Base-by-base conservation (phyloP, 805 yeast genomes). In the Lachancea thermotolerans region DNA sequence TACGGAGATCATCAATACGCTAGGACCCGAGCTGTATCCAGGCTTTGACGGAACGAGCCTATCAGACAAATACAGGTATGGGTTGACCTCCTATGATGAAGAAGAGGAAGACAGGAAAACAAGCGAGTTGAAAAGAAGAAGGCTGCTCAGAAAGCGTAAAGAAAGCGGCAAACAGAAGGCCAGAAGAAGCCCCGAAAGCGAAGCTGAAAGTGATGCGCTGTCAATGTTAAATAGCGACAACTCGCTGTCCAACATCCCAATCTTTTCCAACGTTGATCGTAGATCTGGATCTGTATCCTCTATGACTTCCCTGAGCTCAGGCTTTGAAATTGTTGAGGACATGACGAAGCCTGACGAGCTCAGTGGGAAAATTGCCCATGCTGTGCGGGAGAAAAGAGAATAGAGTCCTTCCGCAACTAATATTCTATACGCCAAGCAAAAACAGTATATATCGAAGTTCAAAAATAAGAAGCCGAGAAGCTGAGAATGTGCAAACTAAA, bases 21-120 rank as follows among this genome's bases (percentile, higher is more conserved):
- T 81, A 47, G 98, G 97, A 0, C 93, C 95, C 4, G 77, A 81
- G 57, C 65, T 93, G 44, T 90, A 81, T 72, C 91, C 95, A 4
- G 96, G 90, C 65, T 85, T 90, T 59, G 82, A 82, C 43, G 63
- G 60, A 37, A 61, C 66, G 35, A 57, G 59, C n/a, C 49, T 56
- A 27, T 47, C 51, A 17, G 56, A 57, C 17, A 52, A 52, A 10
- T 54, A 53, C 34, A 54, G 53, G 17, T 41, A 45, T 37, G 54
- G 59, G 36, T n/a, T 14, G 11, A 45, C 56, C 33, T 55, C 56
- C 44, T 43, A 46, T 14, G 54, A 50, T 27, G 71, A 65, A 45
- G 54, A 51, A 4, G 57, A 59, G 27, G 70, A 67, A 39, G 71
- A 67, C 37, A 47, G 56, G 43, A 66, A 62, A 52, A 67, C 71